Percentiles rank a stretch among this genome's conserved stretches.
These are phyloP conservation scores for Mycena vulgaris DNA, from an alignment of 768 basidiomycete species.

Conservation along the genomic window DNA sequence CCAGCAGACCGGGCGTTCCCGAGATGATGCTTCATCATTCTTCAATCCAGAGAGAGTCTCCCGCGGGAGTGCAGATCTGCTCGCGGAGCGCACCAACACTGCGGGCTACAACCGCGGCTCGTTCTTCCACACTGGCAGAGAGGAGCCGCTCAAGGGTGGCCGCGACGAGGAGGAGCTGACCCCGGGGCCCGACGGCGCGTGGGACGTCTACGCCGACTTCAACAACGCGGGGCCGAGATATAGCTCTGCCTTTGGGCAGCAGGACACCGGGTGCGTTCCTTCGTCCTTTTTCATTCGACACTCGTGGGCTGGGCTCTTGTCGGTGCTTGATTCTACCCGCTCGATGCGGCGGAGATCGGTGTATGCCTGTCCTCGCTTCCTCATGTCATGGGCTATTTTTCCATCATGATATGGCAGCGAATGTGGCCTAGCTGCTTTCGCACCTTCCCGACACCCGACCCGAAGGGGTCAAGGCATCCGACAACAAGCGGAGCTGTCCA, in stretches of 20 bases:
- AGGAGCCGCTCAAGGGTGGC: slow-evolving; percentile 86
- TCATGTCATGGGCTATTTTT: slow-evolving; percentile 28
- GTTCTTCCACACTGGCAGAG: slow-evolving; percentile 77
- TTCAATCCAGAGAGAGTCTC: slow-evolving; percentile 62
- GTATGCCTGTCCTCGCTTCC: neutral
- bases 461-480: too few species aligned
- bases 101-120: slow-evolving; percentile 85
- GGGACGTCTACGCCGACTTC: slow-evolving; percentile 92
- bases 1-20: slow-evolving; percentile 53
- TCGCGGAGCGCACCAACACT: slow-evolving; percentile 55
- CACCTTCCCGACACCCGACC: too few species aligned
- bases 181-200: slow-evolving; percentile 59
- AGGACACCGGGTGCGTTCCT: slow-evolving; percentile 66
- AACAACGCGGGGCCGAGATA: slow-evolving; percentile 89
- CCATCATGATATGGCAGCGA: slow-evolving; percentile 29
- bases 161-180: slow-evolving; percentile 76
- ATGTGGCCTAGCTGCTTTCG: neutral
- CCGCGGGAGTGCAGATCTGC: slow-evolving; percentile 61
- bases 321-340: slow-evolving; percentile 6
- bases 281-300: neutral
- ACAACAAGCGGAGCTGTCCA: too few species aligned
- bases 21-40: slow-evolving; percentile 82
- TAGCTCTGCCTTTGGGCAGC: slow-evolving; percentile 71
- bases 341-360: slow-evolving; percentile 18
- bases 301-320: neutral